Conservation (phyloP, 2,329 filamentous ascomycete species). For the Epichloe brachyelytri region DNA sequence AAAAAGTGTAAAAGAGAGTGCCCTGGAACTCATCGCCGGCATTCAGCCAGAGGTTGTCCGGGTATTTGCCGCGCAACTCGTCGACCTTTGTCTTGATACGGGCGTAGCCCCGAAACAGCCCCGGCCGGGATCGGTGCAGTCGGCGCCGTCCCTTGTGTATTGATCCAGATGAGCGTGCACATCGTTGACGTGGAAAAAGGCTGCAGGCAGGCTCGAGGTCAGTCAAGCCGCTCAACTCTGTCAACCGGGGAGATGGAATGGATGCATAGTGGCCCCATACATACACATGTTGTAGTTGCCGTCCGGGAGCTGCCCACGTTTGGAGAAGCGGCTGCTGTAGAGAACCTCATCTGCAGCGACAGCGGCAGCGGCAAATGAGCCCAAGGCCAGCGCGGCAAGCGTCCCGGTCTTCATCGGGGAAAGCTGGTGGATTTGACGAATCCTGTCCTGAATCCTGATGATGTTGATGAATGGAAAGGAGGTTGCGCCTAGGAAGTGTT, state of each 20-base stretch:
- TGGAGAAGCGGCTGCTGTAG: slow-evolving; percentile 5
- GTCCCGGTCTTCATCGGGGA: neutral
- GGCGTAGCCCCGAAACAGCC: slow-evolving; percentile 55
- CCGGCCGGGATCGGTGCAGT: slow-evolving; percentile 41
- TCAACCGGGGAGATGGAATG: neutral
- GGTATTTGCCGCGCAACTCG: slow-evolving; percentile 39
- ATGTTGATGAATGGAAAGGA: too few relatives aligned
- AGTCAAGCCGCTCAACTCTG: neutral
- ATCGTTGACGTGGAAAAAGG: slow-evolving; percentile 59
- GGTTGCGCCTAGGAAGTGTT: too few relatives aligned
- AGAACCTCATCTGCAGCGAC: slow-evolving; percentile 3
- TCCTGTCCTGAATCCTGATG: too few relatives aligned
- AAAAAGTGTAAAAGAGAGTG: slow-evolving; percentile 54
- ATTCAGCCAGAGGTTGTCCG: slow-evolving; percentile 51
- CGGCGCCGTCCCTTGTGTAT: slow-evolving; percentile 46
- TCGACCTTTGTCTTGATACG: slow-evolving; percentile 49
- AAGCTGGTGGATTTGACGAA: too few relatives aligned
- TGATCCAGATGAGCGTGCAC: slow-evolving; percentile 55
- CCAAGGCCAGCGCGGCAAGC: slow-evolving; percentile 2
- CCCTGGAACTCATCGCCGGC: slow-evolving; percentile 59
- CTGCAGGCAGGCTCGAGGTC: slow-evolving; percentile 11
- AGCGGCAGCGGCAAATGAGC: neutral
- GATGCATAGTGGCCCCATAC: neutral
- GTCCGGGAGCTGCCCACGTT: slow-evolving; percentile 4
- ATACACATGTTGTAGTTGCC: slow-evolving; percentile 7